A percentile compares a stretch with the other conserved stretches of the same genome.
Conservation (phyloP, 805 yeast genomes). For the Millerago galiae region DNA sequence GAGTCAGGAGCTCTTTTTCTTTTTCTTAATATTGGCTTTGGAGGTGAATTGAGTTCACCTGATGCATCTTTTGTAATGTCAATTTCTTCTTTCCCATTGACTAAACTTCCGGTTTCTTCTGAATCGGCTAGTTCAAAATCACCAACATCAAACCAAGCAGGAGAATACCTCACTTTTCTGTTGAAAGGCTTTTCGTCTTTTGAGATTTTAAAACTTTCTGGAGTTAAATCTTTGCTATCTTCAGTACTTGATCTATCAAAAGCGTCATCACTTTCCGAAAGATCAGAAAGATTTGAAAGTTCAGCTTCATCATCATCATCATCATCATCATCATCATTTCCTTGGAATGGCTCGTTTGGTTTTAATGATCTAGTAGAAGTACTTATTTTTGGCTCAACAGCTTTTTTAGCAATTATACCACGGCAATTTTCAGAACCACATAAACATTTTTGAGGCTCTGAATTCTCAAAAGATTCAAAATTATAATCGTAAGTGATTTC, state of each 20-base stretch:
- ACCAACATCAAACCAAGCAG: neutral
- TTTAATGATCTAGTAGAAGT: no score
- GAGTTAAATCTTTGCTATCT: no score
- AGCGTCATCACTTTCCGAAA: neutral
- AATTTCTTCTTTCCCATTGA: no score
- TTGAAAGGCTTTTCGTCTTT: no score
- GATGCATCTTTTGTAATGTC: no score
- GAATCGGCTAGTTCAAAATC: neutral
- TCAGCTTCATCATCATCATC: neutral
- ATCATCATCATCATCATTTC: no score
- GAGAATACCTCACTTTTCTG: no score
- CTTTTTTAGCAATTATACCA: conserved; percentile 31
- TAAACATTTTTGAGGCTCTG: conserved; percentile 37
- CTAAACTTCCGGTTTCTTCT: no score
- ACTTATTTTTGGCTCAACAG: neutral
- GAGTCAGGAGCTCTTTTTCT: no score
- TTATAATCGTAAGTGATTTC: conserved; percentile 46
- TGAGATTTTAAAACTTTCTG: no score
- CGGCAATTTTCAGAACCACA: conserved; percentile 38
- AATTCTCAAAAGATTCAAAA: conserved; percentile 37
- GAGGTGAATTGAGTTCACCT: no score
- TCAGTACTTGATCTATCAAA: neutral
- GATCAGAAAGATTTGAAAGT: neutral
- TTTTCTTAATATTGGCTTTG: no score
- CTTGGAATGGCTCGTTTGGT: neutral